Evolutionary conservation across 1,284 basidiomycete genomes (phyloP).

Genomic region (Singerocomus inundabilis): DNA sequence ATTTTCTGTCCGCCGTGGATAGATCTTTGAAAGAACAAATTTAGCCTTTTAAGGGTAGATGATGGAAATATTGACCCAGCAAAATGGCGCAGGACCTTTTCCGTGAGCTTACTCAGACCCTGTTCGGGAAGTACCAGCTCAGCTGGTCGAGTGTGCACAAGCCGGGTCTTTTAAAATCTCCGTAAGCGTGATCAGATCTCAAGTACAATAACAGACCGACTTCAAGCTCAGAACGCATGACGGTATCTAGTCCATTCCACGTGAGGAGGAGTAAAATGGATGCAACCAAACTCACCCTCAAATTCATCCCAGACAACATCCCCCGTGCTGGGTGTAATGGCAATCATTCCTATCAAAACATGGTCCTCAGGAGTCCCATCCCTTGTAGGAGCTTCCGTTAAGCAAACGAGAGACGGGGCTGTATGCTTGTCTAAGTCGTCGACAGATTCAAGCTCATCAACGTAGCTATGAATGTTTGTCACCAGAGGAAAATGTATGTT

Average conservation of each 20-base stretch:
- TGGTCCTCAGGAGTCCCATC: constrained; percentile 50
- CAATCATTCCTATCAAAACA: constrained; percentile 72
- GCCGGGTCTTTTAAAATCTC: constrained; percentile 59
- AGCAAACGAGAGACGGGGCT: constrained; percentile 63
- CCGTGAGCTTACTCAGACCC: constrained; percentile 70
- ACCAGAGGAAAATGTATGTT: not conserved
- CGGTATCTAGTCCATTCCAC: constrained; percentile 50
- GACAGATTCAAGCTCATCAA: constrained; percentile 69
- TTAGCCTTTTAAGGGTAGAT: constrained; percentile 9
- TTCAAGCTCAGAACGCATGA: constrained; percentile 88
- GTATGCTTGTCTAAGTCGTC: constrained; percentile 60
- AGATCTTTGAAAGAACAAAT: constrained; percentile 34
- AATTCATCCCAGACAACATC: constrained; percentile 93
- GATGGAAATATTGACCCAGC: constrained; percentile 44
- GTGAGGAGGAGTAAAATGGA: constrained; percentile 15
- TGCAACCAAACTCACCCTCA: constrained; percentile 48
- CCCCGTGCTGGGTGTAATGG: constrained; percentile 84
- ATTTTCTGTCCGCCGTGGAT: constrained; percentile 47
- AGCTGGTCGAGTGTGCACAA: constrained; percentile 80
- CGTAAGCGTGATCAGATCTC: constrained; percentile 3
- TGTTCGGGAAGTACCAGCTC: constrained; percentile 73
- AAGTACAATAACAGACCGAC: constrained; percentile 33
- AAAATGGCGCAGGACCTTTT: constrained; percentile 76
- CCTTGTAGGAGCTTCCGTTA: constrained; percentile 62
- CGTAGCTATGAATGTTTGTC: constrained; percentile 48